Base-by-base conservation (phyloP, 305 asterid genomes). In the Ilex paraguariensis region DNA sequence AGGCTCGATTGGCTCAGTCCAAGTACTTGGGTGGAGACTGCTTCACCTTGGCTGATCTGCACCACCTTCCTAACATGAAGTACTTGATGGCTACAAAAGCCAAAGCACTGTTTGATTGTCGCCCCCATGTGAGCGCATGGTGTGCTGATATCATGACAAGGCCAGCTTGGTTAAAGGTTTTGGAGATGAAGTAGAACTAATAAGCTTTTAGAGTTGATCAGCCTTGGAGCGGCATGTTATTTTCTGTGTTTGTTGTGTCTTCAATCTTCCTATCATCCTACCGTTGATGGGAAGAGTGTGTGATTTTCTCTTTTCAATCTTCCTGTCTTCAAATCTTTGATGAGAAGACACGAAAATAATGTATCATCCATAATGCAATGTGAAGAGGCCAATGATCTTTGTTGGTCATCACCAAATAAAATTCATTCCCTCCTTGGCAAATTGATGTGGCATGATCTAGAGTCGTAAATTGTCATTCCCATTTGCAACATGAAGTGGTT, bases 111-210 rank as follows among this genome's bases (percentile, higher is more conserved):
- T 70, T 77, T 11, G 69, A 70, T 10, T 56, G 78, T 4, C 78
- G 80, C 16, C 79, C 81, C 6, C 72, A 13, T 45, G 88, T 82
- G 31, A 66, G 71, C 13, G 76, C 79, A 30, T 82, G 88, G 85
- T 63, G 66, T 9, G 56, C 50, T 3, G 72, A 66, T 59, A 77
- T 79, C 65, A 14, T 66, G 73, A 77, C 82, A 2, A 75, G 95
- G 82, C 90, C 93, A 0, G 82, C 93, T 17, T 90, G 93, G 91
- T 28, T 70, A 11, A 86, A 81, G 84, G 87, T 83, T 28, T 31
- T 70, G 48, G 80, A 65, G 50, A 67, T 63, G 77, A 61, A 14
- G 50, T 54, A 32, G 57, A 59, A 69, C 32, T 51, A 62, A 56
- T 70, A 63, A 57, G 54, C 55, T 54, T 6, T 6, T 42, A 6